A percentile compares a stretch with the other conserved stretches of the same genome.
These are phyloP conservation scores for Medicago arabica DNA, from an alignment of 306 rosid species.

Conservation along the genomic window DNA sequence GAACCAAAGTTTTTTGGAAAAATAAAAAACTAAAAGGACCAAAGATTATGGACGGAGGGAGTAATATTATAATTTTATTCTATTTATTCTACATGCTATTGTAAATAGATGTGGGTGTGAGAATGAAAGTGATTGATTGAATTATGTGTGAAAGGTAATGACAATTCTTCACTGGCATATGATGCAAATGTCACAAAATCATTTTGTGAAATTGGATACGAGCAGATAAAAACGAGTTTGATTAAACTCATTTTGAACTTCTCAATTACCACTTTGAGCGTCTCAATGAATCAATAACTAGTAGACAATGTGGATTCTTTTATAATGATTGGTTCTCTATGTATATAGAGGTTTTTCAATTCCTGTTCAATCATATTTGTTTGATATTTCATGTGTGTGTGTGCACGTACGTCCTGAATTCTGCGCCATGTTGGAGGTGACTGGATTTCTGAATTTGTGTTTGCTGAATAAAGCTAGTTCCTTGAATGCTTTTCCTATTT, in stretches of 20 bases:
- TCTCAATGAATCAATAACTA: slow-evolving; percentile 29
- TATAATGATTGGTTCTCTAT: slow-evolving; percentile 13
- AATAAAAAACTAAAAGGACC: no score
- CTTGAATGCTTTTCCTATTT: slow-evolving; percentile 38
- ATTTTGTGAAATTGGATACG: slow-evolving; percentile 11
- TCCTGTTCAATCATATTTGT: slow-evolving; percentile 11
- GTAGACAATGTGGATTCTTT: background rate
- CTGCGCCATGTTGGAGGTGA: slow-evolving; percentile 6
- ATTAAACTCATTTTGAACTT: slow-evolving; percentile 10
- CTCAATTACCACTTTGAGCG: slow-evolving; percentile 18
- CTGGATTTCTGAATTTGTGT: slow-evolving; percentile 34
- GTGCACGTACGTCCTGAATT: background rate
- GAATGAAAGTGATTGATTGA: slow-evolving; percentile 20
- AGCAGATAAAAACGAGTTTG: background rate
- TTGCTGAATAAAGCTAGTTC: slow-evolving; percentile 34
- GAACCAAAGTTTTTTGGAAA: no score
- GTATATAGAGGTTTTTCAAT: slow-evolving; percentile 13
- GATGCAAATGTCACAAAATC: background rate
- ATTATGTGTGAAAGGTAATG: slow-evolving; percentile 35
- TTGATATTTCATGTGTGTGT: slow-evolving; percentile 1
- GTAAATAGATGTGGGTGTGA: background rate
- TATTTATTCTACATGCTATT: background rate
- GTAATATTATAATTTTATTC: background rate
- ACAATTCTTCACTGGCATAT: slow-evolving; percentile 18
- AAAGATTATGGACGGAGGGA: no score